A percentile compares a stretch with the other conserved stretches of the same genome.
Evolutionary conservation across 805 yeast genomes (phyloP).

Genomic region (Zygosaccharomyces bailii): DNA sequence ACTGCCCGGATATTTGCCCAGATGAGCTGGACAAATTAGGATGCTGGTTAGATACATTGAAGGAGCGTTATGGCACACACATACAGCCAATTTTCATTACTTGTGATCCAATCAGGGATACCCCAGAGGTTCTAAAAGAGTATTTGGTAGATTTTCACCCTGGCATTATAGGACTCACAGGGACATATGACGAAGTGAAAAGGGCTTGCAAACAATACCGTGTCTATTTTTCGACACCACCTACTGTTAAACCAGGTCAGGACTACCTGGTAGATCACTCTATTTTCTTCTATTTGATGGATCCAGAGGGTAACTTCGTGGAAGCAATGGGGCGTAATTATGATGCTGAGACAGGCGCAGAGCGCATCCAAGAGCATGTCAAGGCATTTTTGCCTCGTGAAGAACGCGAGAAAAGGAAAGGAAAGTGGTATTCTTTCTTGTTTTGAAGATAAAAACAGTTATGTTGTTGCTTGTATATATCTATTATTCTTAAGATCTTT

Average conservation of each 20-base stretch:
- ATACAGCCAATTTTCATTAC: constrained; percentile 89
- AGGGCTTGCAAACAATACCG: constrained; percentile 82
- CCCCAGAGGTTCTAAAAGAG: constrained; percentile 77
- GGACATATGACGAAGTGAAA: constrained; percentile 81
- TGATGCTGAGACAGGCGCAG: constrained; percentile 72
- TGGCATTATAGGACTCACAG: constrained; percentile 85
- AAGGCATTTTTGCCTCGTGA: constrained; percentile 70
- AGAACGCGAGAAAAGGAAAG: constrained; percentile 62
- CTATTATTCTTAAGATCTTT: constrained; percentile 5
- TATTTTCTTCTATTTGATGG: constrained; percentile 95
- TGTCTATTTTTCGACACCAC: constrained; percentile 97
- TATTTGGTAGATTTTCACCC: constrained; percentile 90
- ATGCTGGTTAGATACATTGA: constrained; percentile 55
- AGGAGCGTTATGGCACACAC: constrained; percentile 54
- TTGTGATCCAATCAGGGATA: constrained; percentile 94
- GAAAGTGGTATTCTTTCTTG: constrained; percentile 50
- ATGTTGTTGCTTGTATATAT: constrained; percentile 7
- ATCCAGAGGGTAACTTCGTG: constrained; percentile 94
- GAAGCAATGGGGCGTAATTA: constrained; percentile 93
- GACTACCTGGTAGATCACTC: constrained; percentile 97
- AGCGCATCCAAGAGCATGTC: constrained; percentile 70
- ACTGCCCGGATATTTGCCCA: constrained; percentile 98
- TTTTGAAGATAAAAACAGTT: constrained; percentile 17
- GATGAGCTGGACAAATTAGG: constrained; percentile 95
- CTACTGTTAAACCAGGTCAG: constrained; percentile 89